These are phyloP conservation scores for Leucogyrophana mollusca DNA, from an alignment of 768 basidiomycete species.

Conservation along the genomic window DNA sequence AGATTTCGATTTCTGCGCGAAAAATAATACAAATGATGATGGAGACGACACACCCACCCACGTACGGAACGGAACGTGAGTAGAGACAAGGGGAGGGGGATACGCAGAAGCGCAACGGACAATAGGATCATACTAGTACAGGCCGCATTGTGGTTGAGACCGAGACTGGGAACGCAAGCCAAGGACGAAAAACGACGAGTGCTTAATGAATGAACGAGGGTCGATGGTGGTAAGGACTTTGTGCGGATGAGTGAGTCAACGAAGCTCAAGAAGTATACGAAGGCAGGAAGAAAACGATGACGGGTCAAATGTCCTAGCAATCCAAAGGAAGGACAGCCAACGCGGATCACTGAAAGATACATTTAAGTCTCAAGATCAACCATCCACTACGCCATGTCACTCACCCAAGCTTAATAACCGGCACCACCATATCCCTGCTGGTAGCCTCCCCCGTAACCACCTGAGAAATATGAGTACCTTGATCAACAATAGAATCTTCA, in stretches of 20 bases:
- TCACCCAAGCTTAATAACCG: slow-evolving; percentile 21
- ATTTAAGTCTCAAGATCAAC: background rate
- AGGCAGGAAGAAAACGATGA: too few relatives aligned
- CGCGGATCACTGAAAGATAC: background rate
- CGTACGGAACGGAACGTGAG: slow-evolving; percentile 3
- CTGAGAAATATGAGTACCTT: background rate
- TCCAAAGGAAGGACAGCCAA: background rate
- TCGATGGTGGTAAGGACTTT: slow-evolving; percentile 15
- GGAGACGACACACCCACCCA: slow-evolving; percentile 20
- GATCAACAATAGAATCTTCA: too few relatives aligned
- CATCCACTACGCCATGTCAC: too few relatives aligned
- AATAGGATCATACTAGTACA: slow-evolving; percentile 42
- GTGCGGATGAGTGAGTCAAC: slow-evolving; percentile 8
- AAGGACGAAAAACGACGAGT: slow-evolving; percentile 39
- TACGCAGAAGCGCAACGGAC: slow-evolving; percentile 5
- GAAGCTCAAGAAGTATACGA: background rate
- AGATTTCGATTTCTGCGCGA: too few relatives aligned
- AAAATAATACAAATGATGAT: slow-evolving; percentile 2
- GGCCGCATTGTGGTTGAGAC: slow-evolving; percentile 39
- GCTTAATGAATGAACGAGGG: slow-evolving; percentile 36
- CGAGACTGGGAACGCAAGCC: slow-evolving; percentile 38
- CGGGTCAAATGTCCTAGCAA: background rate
- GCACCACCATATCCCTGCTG: slow-evolving; percentile 28
- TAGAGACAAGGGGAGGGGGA: slow-evolving; percentile 17
- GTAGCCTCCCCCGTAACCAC: slow-evolving; percentile 25